Evolutionary conservation across 805 yeast species (phyloP), one percentile per base, ranked within the genome.

Genomic region (Komagataella phaffii): DNA sequence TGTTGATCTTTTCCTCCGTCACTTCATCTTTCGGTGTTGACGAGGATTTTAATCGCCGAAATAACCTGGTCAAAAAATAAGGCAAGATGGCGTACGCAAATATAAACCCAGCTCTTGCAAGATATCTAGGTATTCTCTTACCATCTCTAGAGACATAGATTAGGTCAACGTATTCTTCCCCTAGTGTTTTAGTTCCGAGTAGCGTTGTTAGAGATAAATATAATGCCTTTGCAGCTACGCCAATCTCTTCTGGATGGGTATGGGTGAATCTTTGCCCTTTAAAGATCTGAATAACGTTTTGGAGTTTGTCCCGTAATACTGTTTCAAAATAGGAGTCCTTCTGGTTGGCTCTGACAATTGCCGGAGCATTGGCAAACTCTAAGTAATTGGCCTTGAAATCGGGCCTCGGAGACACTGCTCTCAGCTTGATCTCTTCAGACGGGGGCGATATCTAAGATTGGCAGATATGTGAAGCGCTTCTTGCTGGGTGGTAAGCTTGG

Each of bases 131-230:
- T 5, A 84, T 63, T 46, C 67, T 60, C 17, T 58, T 71, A 0
- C 88, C 87, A 43, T 64, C 63, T 50, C 77, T 67, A 45, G 68
- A 70, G 6, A 85, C 88, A 60, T 85, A 84, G 6, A 80, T 65
- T 51, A 88, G 67, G 64, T 91, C 96, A 12, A 89, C 89, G 65
- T 91, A 91, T 66, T 91, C 97, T 62, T 91, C 98, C 1, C 99
- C 99, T 24, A 93, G 67, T 0, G 98, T 91, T 51, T 91, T 73
- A 1, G 86, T 77, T 0, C 91, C 91, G 4, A 78, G 53, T 12
- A 85, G 66, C 0, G 96, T 90, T 0, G 97, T 91, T 19, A 87
- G 66, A 2, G 75, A 64, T n/a, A 88, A 69, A 61, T 91, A 91
- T 0, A 83, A 47, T 1, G 82, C 63, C 50, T 81, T 81, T 7